These are phyloP conservation scores for Vaccinium vitisidaea DNA, from an alignment of 148 eudicot species.

Conservation along the genomic window DNA sequence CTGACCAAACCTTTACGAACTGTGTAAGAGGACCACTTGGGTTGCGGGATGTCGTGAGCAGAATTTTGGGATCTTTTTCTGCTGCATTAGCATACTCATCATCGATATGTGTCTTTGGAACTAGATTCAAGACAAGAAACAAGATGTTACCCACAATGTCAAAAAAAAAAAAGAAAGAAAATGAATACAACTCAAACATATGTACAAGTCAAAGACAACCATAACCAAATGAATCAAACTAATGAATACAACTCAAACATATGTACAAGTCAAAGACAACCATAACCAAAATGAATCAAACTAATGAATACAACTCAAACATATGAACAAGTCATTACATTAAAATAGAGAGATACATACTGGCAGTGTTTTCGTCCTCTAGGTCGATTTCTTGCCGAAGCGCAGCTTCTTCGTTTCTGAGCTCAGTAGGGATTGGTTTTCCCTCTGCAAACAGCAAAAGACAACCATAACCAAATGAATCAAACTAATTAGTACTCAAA, in stretches of 20 bases:
- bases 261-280: too few species aligned
- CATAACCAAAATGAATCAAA: too few species aligned
- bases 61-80: constrained; percentile 82
- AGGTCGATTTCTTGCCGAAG: constrained; percentile 91
- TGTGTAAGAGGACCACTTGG: constrained; percentile 96
- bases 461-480: not conserved
- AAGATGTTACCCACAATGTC: constrained; percentile 10
- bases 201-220: too few species aligned
- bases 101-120: constrained; percentile 78
- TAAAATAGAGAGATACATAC: constrained; percentile 30
- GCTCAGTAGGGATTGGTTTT: constrained; percentile 94
- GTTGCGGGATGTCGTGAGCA: constrained; percentile 87
- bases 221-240: too few species aligned
- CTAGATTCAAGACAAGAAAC: constrained; percentile 31
- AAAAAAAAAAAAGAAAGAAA: not conserved
- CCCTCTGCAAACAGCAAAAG: constrained; percentile 50
- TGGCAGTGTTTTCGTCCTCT: constrained; percentile 79
- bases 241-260: too few species aligned
- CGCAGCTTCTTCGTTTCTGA: constrained; percentile 84
- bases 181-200: too few species aligned
- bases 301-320: not conserved
- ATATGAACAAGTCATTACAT: not conserved
- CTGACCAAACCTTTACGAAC: constrained; percentile 70
- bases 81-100: constrained; percentile 92
- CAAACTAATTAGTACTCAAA: not conserved